Conservation (phyloP, 148 eudicot genomes). For the Nepenthes gracilis region DNA sequence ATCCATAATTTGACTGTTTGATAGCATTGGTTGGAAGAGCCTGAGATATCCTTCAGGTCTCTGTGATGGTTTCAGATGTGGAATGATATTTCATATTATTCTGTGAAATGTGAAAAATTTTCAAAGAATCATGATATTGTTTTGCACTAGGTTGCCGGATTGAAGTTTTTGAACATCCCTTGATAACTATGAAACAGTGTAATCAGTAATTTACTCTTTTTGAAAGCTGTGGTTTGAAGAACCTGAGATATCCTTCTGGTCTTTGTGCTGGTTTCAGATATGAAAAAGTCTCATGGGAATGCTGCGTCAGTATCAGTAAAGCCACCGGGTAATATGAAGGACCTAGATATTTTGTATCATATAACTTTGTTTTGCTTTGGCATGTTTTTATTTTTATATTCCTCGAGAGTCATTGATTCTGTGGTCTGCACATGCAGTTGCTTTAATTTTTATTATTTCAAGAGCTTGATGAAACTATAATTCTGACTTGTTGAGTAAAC, state of each 20-base stretch:
- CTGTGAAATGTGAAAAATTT: too few relatives aligned
- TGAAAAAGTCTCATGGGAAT: conserved; percentile 9
- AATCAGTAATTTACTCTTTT: not conserved
- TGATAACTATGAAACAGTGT: too few relatives aligned
- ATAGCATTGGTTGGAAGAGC: too few relatives aligned
- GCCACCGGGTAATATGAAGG: conserved; percentile 7
- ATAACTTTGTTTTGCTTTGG: too few relatives aligned
- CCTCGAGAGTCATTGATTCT: not conserved
- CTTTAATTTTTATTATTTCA: not conserved
- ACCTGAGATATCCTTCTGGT: not conserved
- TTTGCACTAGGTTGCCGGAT: too few relatives aligned
- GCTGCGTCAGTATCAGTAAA: conserved; percentile 11
- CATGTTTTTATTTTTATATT: too few relatives aligned
- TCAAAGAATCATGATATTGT: too few relatives aligned
- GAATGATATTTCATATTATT: too few relatives aligned
- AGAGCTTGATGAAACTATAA: not conserved
- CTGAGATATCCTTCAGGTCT: too few relatives aligned
- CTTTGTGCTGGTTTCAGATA: conserved; percentile 16
- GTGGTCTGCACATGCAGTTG: not conserved
- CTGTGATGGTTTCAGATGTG: too few relatives aligned
- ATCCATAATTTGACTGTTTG: too few relatives aligned
- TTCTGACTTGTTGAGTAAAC: not conserved
- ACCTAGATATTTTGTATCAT: not conserved
- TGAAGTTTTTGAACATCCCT: too few relatives aligned
- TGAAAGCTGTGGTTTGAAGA: not conserved